phyloP scores from a whole-genome alignment of 441 rosid genomes.

The Eutrema salsugineum region DNA sequence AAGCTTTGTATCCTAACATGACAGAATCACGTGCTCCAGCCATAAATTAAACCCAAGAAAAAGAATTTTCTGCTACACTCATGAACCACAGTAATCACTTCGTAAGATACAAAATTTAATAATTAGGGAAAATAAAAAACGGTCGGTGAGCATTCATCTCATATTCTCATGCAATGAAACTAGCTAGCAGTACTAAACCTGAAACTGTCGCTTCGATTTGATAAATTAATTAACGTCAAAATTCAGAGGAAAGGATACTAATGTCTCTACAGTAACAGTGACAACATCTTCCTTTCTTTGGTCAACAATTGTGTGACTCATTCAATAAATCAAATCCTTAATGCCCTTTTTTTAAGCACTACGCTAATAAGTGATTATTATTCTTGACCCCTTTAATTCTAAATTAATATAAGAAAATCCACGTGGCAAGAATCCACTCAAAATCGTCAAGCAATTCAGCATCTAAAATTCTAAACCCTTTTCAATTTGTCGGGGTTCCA shows the following conservation, averaged over 20 bases:
- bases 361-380: slow-evolving; percentile 14
- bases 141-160: background rate
- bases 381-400: background rate
- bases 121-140: background rate
- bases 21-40: slow-evolving; percentile 22
- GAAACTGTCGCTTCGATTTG: background rate
- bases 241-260: background rate
- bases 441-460: background rate
- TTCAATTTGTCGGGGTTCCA: slow-evolving; percentile 24
- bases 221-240: background rate
- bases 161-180: too few relatives aligned
- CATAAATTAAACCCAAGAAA: background rate
- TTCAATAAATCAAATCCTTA: background rate
- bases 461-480: background rate
- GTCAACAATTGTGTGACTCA: background rate
- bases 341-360: slow-evolving; percentile 3
- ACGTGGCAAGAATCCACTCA: slow-evolving; percentile 19
- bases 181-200: background rate
- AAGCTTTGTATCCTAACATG: slow-evolving; percentile 15
- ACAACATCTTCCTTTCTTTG: background rate
- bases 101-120: too few relatives aligned
- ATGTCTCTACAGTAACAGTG: background rate
- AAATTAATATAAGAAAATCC: background rate
- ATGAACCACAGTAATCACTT: slow-evolving; percentile 1
- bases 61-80: background rate